phyloP scores from a whole-genome alignment of 1,139 yeast genomes.

The Wickerhamiella pararugosa region DNA sequence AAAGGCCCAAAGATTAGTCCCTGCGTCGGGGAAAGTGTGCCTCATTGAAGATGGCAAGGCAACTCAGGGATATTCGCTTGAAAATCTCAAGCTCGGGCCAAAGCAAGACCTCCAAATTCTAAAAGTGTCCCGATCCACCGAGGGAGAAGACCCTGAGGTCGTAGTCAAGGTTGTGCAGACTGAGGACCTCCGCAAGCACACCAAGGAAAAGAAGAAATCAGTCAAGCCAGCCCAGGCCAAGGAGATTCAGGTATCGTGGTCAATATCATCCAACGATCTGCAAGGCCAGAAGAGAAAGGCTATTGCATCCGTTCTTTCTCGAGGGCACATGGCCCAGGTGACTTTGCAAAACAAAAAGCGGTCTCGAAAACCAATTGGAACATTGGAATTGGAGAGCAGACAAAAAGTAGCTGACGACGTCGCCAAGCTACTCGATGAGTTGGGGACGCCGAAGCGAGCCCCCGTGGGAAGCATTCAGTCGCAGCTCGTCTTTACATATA shows the following conservation, averaged over 20 bases:
- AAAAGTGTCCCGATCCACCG: slow-evolving; percentile 7
- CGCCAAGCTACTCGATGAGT: slow-evolving; percentile 17
- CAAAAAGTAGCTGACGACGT: slow-evolving; percentile 18
- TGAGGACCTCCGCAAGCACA: background rate
- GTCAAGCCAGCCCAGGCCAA: slow-evolving; percentile 18
- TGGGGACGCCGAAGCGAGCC: slow-evolving; percentile 17
- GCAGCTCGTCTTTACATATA: slow-evolving; percentile 16
- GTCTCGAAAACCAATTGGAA: slow-evolving; percentile 17
- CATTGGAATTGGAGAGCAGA: slow-evolving; percentile 22
- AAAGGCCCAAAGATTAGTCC: background rate
- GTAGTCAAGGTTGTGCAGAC: slow-evolving; percentile 15
- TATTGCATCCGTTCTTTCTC: slow-evolving; percentile 20
- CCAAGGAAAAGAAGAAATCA: slow-evolving; percentile 12
- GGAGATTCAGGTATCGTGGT: slow-evolving; percentile 23
- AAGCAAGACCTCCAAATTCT: slow-evolving; percentile 1
- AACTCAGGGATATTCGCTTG: background rate
- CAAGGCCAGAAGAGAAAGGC: slow-evolving; percentile 25
- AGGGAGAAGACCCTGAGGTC: slow-evolving; percentile 26
- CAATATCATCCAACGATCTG: slow-evolving; percentile 21
- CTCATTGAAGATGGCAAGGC: background rate
- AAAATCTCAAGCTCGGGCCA: background rate
- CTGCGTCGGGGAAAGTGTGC: background rate
- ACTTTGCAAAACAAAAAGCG: slow-evolving; percentile 15
- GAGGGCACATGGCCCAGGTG: slow-evolving; percentile 22
- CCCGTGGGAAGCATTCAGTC: slow-evolving; percentile 18